These are phyloP conservation scores for Ramaria sp. DNA, from an alignment of 768 basidiomycete species.

Conservation along the genomic window DNA sequence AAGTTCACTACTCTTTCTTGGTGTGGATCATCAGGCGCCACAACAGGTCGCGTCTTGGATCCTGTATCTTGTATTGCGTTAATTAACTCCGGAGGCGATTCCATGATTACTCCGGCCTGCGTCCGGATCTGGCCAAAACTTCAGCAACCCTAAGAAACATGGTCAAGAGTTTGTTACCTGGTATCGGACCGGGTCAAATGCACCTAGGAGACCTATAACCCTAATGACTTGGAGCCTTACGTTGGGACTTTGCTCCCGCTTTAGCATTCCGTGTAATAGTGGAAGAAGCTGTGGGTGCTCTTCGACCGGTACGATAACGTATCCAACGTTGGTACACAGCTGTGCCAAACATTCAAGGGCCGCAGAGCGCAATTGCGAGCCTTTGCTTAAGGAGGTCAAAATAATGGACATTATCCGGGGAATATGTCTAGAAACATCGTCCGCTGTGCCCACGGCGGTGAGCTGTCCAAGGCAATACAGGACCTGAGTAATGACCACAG, in stretches of 20 bases:
- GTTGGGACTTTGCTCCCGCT: slow-evolving; percentile 25
- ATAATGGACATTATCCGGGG: slow-evolving; percentile 32
- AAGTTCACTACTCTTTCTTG: slow-evolving; percentile 90
- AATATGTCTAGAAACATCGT: slow-evolving; percentile 29
- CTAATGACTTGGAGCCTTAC: slow-evolving; percentile 33
- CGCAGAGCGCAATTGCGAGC: slow-evolving; percentile 29
- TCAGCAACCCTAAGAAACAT: neutral
- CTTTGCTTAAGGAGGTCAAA: slow-evolving; percentile 35
- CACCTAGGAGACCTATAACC: slow-evolving; percentile 39
- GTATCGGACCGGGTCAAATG: slow-evolving; percentile 36
- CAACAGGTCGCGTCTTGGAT: slow-evolving; percentile 41
- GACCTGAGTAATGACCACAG: slow-evolving; percentile 29
- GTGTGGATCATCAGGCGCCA: slow-evolving; percentile 91
- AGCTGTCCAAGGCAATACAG: slow-evolving; percentile 35
- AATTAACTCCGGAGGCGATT: slow-evolving; percentile 47
- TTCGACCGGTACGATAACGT: slow-evolving; percentile 34
- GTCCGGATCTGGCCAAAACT: slow-evolving; percentile 48
- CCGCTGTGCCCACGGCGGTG: slow-evolving; percentile 30
- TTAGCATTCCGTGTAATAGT: slow-evolving; percentile 29
- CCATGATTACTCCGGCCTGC: slow-evolving; percentile 33
- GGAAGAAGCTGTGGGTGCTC: slow-evolving; percentile 33
- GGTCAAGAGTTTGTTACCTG: slow-evolving; percentile 18
- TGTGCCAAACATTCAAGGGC: slow-evolving; percentile 35
- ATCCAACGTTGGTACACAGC: slow-evolving; percentile 32
- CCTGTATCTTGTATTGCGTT: slow-evolving; percentile 47